A percentile compares a stretch with the other conserved stretches of the same genome.
Evolutionary conservation across 805 yeast species (phyloP).

Genomic region (Monosporozyma unispora): DNA sequence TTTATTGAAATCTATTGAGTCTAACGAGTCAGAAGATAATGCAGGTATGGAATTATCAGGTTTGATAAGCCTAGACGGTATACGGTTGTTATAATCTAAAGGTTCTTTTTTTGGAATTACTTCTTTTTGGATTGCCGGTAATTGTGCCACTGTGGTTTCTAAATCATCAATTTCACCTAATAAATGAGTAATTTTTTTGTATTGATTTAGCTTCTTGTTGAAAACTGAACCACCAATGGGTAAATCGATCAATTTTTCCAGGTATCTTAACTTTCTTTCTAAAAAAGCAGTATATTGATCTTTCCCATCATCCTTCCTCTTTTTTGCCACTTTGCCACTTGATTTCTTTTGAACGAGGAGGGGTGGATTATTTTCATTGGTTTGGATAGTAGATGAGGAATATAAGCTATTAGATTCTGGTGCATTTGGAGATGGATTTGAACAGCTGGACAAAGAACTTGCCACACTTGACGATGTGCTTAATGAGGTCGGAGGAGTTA

Average conservation of each 20-base stretch:
- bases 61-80: not conserved
- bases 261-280: constrained; percentile 43
- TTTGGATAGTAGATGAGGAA: not conserved
- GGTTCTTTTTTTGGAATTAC: not conserved
- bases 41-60: constrained; percentile 6
- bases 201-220: constrained; percentile 27
- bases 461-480: not conserved
- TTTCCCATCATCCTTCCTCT: constrained; percentile 20
- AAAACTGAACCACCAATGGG: constrained; percentile 23
- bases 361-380: not conserved
- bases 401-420: not conserved
- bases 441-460: not conserved
- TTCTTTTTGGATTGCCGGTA: not conserved
- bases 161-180: constrained; percentile 16
- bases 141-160: not conserved
- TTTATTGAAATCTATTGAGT: constrained; percentile 33
- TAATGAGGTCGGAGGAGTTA: not conserved
- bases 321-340: not conserved
- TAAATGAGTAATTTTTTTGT: constrained; percentile 33
- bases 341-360: not conserved
- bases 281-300: constrained; percentile 49
- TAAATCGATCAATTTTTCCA: constrained; percentile 38
- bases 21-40: constrained; percentile 25
- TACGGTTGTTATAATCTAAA: not conserved
- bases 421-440: not conserved